Evolutionary conservation across 768 basidiomycete genomes (phyloP).

Genomic region (Amanita phalloides): DNA sequence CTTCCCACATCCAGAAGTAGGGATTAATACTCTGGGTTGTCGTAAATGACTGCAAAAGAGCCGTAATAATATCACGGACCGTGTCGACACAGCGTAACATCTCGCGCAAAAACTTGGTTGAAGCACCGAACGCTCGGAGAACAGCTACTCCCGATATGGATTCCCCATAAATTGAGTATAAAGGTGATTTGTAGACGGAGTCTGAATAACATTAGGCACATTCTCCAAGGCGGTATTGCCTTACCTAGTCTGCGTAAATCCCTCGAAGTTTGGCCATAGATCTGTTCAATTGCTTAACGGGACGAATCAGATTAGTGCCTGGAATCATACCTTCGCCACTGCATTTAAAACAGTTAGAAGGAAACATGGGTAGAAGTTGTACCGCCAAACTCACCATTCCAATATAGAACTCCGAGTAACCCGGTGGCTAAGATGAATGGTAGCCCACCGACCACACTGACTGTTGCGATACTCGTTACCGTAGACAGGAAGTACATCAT

Average conservation of each 20-base stretch:
- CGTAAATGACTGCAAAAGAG: not conserved
- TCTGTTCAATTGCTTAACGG: slow-evolving; percentile 4
- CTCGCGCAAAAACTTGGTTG: slow-evolving; percentile 76
- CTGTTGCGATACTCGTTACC: slow-evolving; percentile 57
- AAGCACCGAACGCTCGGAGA: slow-evolving; percentile 80
- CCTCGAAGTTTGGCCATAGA: slow-evolving; percentile 78
- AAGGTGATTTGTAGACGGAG: slow-evolving; percentile 36
- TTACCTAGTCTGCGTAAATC: slow-evolving; percentile 73
- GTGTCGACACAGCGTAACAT: slow-evolving; percentile 80
- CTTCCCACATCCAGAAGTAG: slow-evolving; percentile 89
- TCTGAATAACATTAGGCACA: slow-evolving; percentile 15
- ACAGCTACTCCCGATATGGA: slow-evolving; percentile 32
- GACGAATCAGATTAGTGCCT: not conserved
- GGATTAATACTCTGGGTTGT: slow-evolving; percentile 44
- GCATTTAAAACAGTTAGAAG: not conserved
- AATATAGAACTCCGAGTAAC: slow-evolving; percentile 54
- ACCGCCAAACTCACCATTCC: slow-evolving; percentile 38
- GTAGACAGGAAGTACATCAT: slow-evolving; percentile 62
- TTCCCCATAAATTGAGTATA: slow-evolving; percentile 35
- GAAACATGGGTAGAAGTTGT: not conserved
- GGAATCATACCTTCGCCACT: slow-evolving; percentile 4
- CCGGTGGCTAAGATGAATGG: slow-evolving; percentile 58
- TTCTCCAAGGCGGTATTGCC: slow-evolving; percentile 8
- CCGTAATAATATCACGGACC: slow-evolving; percentile 26
- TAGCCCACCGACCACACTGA: slow-evolving; percentile 70